Conservation (phyloP, 345 rosid genomes). For the Melaleuca alternifolia region DNA sequence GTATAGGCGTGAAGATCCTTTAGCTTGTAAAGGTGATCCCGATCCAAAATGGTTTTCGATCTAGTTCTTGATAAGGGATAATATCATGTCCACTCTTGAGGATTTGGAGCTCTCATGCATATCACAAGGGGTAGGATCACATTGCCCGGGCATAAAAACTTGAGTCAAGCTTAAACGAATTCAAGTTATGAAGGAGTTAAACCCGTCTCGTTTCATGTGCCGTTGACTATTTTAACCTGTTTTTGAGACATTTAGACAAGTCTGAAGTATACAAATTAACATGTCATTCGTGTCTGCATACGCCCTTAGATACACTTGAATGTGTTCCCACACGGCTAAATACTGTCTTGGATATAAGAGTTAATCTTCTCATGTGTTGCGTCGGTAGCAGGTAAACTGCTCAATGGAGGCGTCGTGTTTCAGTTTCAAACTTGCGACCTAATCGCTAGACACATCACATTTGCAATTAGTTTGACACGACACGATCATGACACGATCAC, state of each 20-base stretch:
- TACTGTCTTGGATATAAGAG: not conserved
- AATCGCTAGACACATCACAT: not conserved
- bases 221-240: not conserved
- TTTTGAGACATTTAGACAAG: not conserved
- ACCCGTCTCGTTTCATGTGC: not conserved
- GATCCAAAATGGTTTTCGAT: fast-evolving
- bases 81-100: not conserved
- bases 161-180: not conserved
- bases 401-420: not conserved
- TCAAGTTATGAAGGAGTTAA: not conserved
- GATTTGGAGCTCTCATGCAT: not conserved
- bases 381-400: not conserved
- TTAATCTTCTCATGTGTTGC: not conserved
- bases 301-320: not conserved
- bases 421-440: not conserved
- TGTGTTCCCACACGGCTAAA: fast-evolving
- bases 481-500: too few relatives aligned
- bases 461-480: not conserved
- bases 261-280: not conserved
- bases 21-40: too few relatives aligned
- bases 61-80: not conserved
- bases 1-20: not conserved
- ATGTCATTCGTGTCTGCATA: not conserved
- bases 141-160: fast-evolving
- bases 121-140: not conserved